A percentile compares a stretch with the other conserved stretches of the same genome.
Evolutionary conservation across 1,284 basidiomycete genomes (phyloP).

Genomic region (Trametes pubescens): DNA sequence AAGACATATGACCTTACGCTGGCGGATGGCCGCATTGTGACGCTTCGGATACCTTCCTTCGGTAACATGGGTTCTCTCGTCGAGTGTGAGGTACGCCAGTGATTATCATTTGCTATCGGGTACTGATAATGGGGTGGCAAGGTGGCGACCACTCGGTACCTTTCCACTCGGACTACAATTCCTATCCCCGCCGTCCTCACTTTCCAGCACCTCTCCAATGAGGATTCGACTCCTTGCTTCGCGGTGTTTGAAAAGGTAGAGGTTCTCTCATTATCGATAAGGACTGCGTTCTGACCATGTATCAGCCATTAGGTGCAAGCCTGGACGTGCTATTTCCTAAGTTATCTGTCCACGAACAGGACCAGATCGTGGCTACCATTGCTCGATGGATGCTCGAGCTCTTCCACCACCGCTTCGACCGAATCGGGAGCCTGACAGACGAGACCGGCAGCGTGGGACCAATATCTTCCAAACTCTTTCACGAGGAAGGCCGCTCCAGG

Average conservation of each 20-base stretch:
- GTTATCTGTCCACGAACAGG: slow-evolving; percentile 38
- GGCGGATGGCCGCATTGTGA: slow-evolving; percentile 34
- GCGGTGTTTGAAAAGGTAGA: slow-evolving; percentile 41
- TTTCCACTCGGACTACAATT: slow-evolving; percentile 40
- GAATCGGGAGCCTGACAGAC: slow-evolving; percentile 42
- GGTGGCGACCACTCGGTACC: slow-evolving; percentile 44
- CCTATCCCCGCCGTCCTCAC: slow-evolving; percentile 40
- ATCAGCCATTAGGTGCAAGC: slow-evolving; percentile 40
- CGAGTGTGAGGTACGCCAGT: slow-evolving; percentile 40
- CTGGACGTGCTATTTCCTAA: slow-evolving; percentile 40
- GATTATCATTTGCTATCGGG: too few species aligned
- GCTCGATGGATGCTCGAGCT: slow-evolving; percentile 43
- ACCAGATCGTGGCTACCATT: slow-evolving; percentile 39
- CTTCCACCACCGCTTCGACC: slow-evolving; percentile 37
- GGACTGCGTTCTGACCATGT: neutral
- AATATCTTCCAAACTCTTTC: slow-evolving; percentile 41
- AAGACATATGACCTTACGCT: slow-evolving; percentile 41
- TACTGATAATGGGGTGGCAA: slow-evolving; percentile 13
- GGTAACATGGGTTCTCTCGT: slow-evolving; percentile 37
- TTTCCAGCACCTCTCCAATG: slow-evolving; percentile 22
- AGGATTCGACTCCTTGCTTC: slow-evolving; percentile 32
- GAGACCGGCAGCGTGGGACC: slow-evolving; percentile 37
- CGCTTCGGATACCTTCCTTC: slow-evolving; percentile 35
- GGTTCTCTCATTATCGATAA: neutral
- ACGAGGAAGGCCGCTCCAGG: slow-evolving; percentile 40